These are phyloP conservation scores for Tulasnella sp. DNA, from an alignment of 768 basidiomycete species.

Conservation along the genomic window DNA sequence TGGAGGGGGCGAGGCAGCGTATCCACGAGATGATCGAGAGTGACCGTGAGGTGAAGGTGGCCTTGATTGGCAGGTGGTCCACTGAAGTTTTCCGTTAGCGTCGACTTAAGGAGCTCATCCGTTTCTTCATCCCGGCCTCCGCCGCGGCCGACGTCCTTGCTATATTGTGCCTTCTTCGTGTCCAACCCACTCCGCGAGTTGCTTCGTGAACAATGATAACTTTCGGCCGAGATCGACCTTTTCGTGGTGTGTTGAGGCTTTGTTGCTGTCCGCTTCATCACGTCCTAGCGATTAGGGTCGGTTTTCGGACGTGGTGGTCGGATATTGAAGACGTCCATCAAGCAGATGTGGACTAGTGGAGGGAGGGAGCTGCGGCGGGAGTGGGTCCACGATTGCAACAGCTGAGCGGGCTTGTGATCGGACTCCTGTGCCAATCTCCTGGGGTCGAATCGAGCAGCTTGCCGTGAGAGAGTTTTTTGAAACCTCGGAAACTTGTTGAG, in stretches of 20 bases:
- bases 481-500: no score
- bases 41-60: slow-evolving; percentile 31
- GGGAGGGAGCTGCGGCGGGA: slow-evolving; percentile 18
- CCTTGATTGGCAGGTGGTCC: no score
- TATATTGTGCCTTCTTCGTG: not conserved
- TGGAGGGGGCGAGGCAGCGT: slow-evolving; percentile 32
- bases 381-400: slow-evolving; percentile 20
- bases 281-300: not conserved
- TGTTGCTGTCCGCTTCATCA: not conserved
- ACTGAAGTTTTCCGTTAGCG: no score
- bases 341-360: slow-evolving; percentile 22
- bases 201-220: not conserved
- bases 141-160: not conserved
- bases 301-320: not conserved
- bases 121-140: not conserved
- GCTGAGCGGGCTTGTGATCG: slow-evolving; percentile 25
- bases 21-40: slow-evolving; percentile 25
- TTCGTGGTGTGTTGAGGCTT: not conserved
- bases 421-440: slow-evolving; percentile 55
- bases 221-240: not conserved
- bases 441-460: not conserved
- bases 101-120: no score
- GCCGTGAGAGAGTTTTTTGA: not conserved
- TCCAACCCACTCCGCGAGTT: not conserved
- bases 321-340: not conserved